A percentile compares a stretch with the other conserved stretches of the same genome.
These are phyloP conservation scores for Colletotrichum trifolii DNA, from an alignment of 2,329 filamentous ascomycete genomes.

Conservation along the genomic window DNA sequence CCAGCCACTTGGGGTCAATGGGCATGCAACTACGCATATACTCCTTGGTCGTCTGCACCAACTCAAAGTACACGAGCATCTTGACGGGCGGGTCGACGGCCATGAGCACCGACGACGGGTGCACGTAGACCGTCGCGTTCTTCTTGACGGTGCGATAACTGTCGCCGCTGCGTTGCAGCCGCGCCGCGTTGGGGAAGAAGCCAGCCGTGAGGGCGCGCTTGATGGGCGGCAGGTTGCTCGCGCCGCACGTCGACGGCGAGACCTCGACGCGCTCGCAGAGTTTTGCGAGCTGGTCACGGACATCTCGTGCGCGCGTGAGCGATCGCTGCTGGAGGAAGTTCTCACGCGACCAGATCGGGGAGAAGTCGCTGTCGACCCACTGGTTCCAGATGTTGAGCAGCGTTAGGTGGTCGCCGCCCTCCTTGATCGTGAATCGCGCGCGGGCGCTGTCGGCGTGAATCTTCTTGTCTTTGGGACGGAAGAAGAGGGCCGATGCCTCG, in stretches of 20 bases:
- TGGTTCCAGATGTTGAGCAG: slow-evolving; percentile 95
- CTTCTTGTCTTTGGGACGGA: slow-evolving; percentile 96
- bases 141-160: slow-evolving; percentile 94
- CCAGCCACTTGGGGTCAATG: slow-evolving; percentile 84
- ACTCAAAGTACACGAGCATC: slow-evolving; percentile 88
- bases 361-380: slow-evolving; percentile 93
- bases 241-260: slow-evolving; percentile 73
- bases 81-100: slow-evolving; percentile 79
- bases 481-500: slow-evolving; percentile 90
- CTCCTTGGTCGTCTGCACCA: slow-evolving; percentile 87
- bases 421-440: slow-evolving; percentile 87
- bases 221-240: slow-evolving; percentile 79
- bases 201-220: slow-evolving; percentile 89
- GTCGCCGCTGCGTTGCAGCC: slow-evolving; percentile 84
- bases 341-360: slow-evolving; percentile 86
- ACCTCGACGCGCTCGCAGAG: slow-evolving; percentile 96
- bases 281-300: slow-evolving; percentile 90
- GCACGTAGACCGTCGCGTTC: slow-evolving; percentile 88
- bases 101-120: slow-evolving; percentile 86
- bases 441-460: slow-evolving; percentile 93
- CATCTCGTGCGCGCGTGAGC: slow-evolving; percentile 88
- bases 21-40: slow-evolving; percentile 92
- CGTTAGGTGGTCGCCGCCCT: slow-evolving; percentile 89
- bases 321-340: slow-evolving; percentile 94
- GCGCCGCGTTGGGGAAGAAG: slow-evolving; percentile 93